Evolutionary conservation across 2,329 filamentous ascomycete species (phyloP).

Genomic region (Beauveria medogensis): DNA sequence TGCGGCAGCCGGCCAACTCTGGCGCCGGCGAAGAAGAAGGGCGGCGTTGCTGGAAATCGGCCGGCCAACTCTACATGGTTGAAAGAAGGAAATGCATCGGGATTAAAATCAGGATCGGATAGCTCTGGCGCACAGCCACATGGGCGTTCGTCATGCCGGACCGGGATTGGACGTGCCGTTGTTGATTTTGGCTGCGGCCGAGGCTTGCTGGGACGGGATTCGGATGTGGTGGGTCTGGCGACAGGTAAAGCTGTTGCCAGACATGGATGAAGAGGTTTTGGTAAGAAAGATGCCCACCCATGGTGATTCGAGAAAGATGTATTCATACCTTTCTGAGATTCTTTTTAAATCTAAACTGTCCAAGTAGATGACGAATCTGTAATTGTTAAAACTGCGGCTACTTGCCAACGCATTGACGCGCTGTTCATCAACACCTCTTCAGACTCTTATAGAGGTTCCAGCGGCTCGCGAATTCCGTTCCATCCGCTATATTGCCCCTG

Average conservation of each 20-base stretch:
- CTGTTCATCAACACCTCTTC: no score
- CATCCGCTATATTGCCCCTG: background rate
- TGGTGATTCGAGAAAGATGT: no score
- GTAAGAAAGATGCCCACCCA: background rate
- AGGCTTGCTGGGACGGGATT: background rate
- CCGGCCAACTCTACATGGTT: no score
- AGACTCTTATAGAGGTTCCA: background rate
- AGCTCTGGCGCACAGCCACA: constrained; percentile 2
- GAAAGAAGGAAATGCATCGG: background rate
- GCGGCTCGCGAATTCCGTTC: background rate
- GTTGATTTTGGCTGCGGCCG: background rate
- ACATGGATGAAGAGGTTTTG: background rate
- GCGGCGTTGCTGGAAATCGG: background rate
- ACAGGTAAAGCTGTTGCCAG: background rate
- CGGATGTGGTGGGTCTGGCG: background rate
- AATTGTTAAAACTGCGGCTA: no score
- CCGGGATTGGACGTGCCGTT: background rate
- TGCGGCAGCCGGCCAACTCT: background rate
- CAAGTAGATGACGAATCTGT: no score
- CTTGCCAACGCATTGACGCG: no score
- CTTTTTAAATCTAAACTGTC: no score
- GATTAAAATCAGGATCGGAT: background rate
- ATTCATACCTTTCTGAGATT: no score
- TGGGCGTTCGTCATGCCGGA: constrained; percentile 2
- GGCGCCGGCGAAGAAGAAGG: background rate